phyloP scores from a whole-genome alignment of 139 green algal genomes.

The Chara braunii region DNA sequence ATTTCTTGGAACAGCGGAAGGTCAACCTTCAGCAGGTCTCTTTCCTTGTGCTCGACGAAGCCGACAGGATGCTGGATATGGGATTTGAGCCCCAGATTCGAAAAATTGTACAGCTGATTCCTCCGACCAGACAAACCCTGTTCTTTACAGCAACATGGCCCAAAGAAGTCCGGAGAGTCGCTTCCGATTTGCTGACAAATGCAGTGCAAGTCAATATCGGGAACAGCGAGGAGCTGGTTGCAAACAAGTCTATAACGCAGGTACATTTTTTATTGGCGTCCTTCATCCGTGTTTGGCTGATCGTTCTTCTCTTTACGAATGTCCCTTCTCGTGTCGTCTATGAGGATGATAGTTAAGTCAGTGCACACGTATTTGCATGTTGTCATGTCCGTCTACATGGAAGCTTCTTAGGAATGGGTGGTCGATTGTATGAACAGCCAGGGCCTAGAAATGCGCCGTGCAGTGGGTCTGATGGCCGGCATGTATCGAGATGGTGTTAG shows the following conservation, averaged over 20 bases:
- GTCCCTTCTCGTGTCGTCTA: too few relatives aligned
- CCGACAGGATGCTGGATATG: constrained; percentile 94
- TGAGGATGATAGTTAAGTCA: too few relatives aligned
- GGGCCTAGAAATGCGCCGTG: too few relatives aligned
- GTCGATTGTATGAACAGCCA: too few relatives aligned
- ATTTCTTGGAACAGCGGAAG: constrained; percentile 72
- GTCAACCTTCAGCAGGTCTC: constrained; percentile 62
- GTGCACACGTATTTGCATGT: too few relatives aligned
- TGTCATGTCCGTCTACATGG: too few relatives aligned
- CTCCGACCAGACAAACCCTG: constrained; percentile 38
- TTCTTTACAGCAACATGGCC: constrained; percentile 54
- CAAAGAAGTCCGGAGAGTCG: constrained; percentile 43
- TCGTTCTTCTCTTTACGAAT: too few relatives aligned
- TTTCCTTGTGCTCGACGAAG: constrained; percentile 87
- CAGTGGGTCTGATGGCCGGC: too few relatives aligned
- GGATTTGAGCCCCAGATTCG: constrained; percentile 91
- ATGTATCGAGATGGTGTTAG: too few relatives aligned
- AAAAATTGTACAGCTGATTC: constrained; percentile 52
- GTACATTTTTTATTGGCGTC: too few relatives aligned
- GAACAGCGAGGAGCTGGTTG: constrained; percentile 75
- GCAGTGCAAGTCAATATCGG: constrained; percentile 84
- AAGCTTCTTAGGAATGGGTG: too few relatives aligned
- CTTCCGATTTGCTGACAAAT: constrained; percentile 38
- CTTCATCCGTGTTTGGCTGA: too few relatives aligned
- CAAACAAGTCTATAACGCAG: constrained; percentile 87